phyloP scores from a whole-genome alignment of 805 yeast species.

The Candida takata region DNA sequence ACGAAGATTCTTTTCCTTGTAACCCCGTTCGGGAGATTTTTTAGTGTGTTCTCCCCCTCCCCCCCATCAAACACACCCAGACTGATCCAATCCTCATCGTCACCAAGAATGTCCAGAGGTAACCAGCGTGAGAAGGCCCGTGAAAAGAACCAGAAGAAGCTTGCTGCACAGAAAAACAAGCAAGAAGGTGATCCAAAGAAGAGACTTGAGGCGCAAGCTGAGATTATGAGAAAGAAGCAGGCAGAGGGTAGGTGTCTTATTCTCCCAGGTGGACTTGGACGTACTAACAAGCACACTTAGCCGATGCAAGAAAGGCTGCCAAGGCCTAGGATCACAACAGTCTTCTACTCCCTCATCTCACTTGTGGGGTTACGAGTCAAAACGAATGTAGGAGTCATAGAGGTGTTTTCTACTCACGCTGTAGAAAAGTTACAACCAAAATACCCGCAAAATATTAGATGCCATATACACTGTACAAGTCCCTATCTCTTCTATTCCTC shows the following conservation, averaged over 20 bases:
- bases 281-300: constrained; percentile 23
- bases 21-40: too few relatives aligned
- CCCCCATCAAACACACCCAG: too few relatives aligned
- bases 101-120: constrained; percentile 83
- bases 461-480: too few relatives aligned
- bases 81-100: too few relatives aligned
- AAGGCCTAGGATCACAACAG: constrained; percentile 11
- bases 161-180: constrained; percentile 55
- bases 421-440: not conserved
- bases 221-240: constrained; percentile 83
- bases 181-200: constrained; percentile 79
- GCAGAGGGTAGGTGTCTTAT: constrained; percentile 52
- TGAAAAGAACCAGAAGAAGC: constrained; percentile 79
- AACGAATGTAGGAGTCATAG: too few relatives aligned
- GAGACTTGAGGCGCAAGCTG: constrained; percentile 86
- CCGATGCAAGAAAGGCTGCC: constrained; percentile 44
- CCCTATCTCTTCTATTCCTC: constrained; percentile 2
- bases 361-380: too few relatives aligned
- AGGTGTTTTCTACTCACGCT: too few relatives aligned
- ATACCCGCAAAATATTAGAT: constrained; percentile 1
- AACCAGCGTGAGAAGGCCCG: constrained; percentile 95
- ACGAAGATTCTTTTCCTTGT: too few relatives aligned
- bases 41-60: too few relatives aligned
- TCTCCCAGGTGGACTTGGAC: not conserved
- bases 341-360: too few relatives aligned